Conservation (phyloP, 1,139 yeast genomes). For the Hansenula lynferdii region DNA sequence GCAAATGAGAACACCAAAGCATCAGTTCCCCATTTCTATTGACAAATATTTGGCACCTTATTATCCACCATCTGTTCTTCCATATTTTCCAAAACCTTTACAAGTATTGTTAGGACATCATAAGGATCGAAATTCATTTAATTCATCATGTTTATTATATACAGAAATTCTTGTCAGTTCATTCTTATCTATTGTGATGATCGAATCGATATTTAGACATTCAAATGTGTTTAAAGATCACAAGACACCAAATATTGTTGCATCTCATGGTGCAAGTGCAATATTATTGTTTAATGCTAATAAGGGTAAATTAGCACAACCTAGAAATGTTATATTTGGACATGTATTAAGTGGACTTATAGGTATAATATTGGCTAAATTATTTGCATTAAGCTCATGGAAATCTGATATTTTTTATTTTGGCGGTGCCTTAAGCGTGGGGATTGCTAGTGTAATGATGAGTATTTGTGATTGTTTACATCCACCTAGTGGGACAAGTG, state of each 20-base stretch:
- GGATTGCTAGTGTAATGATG: slow-evolving; percentile 52
- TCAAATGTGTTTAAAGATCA: slow-evolving; percentile 37
- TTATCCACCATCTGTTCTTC: neutral
- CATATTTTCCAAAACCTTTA: neutral
- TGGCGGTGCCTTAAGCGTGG: slow-evolving; percentile 59
- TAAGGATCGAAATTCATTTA: neutral
- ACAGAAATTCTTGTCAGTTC: neutral
- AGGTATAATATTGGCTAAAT: slow-evolving; percentile 52
- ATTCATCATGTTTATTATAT: neutral
- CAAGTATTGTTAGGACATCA: neutral
- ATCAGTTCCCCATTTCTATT: neutral
- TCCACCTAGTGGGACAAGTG: slow-evolving; percentile 77
- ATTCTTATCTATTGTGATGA: neutral
- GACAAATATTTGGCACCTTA: neutral
- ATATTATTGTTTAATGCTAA: slow-evolving; percentile 55
- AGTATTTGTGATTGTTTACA: slow-evolving; percentile 55
- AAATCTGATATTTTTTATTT: slow-evolving; percentile 50
- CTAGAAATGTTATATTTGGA: slow-evolving; percentile 55
- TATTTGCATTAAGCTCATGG: slow-evolving; percentile 38
- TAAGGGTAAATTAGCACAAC: slow-evolving; percentile 62
- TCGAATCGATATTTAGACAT: slow-evolving; percentile 49
- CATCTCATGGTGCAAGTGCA: slow-evolving; percentile 65
- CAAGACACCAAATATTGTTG: slow-evolving; percentile 50
- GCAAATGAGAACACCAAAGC: too few relatives aligned
- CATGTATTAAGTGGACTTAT: slow-evolving; percentile 49